Evolutionary conservation across 2,329 filamentous ascomycete genomes (phyloP), one percentile per base, ranked within the genome.

Genomic region (Sporothrix globosa): DNA sequence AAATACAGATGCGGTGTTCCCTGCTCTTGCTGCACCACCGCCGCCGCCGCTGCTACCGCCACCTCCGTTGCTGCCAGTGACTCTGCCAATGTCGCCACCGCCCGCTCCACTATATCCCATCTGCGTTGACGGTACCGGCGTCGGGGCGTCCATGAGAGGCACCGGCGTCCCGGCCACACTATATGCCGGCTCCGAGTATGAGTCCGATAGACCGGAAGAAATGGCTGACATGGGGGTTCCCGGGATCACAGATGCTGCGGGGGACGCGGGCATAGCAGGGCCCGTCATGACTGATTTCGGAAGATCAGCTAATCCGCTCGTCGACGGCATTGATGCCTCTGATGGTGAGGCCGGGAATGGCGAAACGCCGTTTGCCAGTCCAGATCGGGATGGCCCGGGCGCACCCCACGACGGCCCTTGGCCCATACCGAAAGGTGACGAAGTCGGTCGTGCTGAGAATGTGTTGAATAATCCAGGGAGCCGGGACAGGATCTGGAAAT

Each of bases 401-500:
- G 71, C 70, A 14, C 74, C 52, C 70, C 71, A 68, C 39, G 63
- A 41, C 0, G 60, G 41, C 3, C 17, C 19, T 4, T 50, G 68
- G 54, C 63, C 72, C 70, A 71, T 75, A 21, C 69, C 72, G 19
- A 69, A 72, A 9, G 70, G 56, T 21, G 68, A 63, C 27, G 46
- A 63, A 3, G 60, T 19, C 39, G 68, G 50, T 27, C 44, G 34
- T 72, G 61, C 67, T 73, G 72, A 67, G 75, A 73, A 85, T 81
- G 48, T 74, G 72, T 69, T 76, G 72, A 86, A 82, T 46, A 63
- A 61, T 2, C 82, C 81, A 0, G 85, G 85, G 6, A 87, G 82
- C 76, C 85, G 78, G 7, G 82, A 76, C 30, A 88, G 75, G 1
- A 82, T 70, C 67, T 79, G 79, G 75, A 85, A 80, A 69, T 85